Conservation (phyloP, 164 flowering plant species). For the Tetracentron sinense region DNA sequence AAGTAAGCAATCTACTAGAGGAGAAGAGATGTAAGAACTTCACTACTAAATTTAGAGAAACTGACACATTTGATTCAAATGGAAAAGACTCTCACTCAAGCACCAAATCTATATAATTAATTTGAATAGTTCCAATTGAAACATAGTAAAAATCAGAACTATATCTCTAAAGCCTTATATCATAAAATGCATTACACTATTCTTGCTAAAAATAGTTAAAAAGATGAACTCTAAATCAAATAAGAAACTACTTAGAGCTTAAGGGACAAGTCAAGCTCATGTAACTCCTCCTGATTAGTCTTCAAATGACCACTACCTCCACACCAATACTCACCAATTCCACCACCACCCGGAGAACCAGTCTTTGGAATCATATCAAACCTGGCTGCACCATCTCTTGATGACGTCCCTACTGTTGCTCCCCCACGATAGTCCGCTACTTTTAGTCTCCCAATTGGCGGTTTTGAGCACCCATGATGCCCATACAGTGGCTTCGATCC, state of each 20-base stretch:
- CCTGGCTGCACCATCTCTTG: conserved; percentile 29
- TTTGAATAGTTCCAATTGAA: neutral
- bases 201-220: neutral
- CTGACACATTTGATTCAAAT: neutral
- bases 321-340: conserved; percentile 25
- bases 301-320: conserved; percentile 12
- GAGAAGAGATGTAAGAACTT: neutral
- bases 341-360: conserved; percentile 15
- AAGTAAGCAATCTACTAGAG: neutral
- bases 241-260: conserved; percentile 11
- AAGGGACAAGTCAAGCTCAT: conserved; percentile 50
- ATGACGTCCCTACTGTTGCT: conserved; percentile 5
- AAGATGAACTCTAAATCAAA: neutral
- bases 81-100: neutral
- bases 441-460: conserved; percentile 32
- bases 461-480: conserved; percentile 30
- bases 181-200: neutral
- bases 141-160: neutral
- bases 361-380: conserved; percentile 27
- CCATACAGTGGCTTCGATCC: conserved; percentile 11
- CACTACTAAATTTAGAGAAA: neutral
- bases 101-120: neutral
- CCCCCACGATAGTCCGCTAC: conserved; percentile 15
- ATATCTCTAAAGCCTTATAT: neutral
- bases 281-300: conserved; percentile 35